Evolutionary conservation across 768 basidiomycete species (phyloP), one percentile per base, ranked within the genome.

Genomic region (Glaciozyma antarctica): DNA sequence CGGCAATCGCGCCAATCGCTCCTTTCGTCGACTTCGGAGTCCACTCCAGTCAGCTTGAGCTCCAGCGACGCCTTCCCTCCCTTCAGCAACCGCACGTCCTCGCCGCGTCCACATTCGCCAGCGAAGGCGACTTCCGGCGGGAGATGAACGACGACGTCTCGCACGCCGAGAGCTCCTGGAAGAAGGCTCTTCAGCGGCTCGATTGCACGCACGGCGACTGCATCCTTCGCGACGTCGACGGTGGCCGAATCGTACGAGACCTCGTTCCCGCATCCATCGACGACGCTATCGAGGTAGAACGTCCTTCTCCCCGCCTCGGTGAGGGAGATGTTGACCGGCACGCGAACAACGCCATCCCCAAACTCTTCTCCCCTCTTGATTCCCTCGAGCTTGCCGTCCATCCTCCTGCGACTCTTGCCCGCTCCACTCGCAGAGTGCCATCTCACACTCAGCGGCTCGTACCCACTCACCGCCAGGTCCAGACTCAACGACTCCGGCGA

Each of bases 201-300:
- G 24, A 26, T 44, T 15, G 16, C 15, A 4, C 28, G n/a, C 16
- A 38, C 16, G 34, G 34, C 56, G 43, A n/a, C 34, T 28, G 32
- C 32, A 5, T 57, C 28, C 10, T 41, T 22, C 28, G 13, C 30
- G 13, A 9, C n/a, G 12, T 26, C 15, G 24, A 45, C 56, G 56
- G 19, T 26, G 54, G 30, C 34, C 1, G 62, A n/a, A 19, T 10
- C 21, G 53, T 62, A 70, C n/a, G 30, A 12, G 17, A 71, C 64
- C 24, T 54, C 61, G 63, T 67, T 71, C 21, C 69, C 69, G 19
- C 34, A 54, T 15, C 49, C 52, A 28, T 71, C 69, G 22, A 22
- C 22, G 13, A 71, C 69, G 19, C 41, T 22, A 28, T 67, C 66
- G 66, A 71, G 59, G 57, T 53, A 60, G 66, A 55, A 71, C 28